Conservation (phyloP, 306 rosid species). For the Pueraria montana region DNA sequence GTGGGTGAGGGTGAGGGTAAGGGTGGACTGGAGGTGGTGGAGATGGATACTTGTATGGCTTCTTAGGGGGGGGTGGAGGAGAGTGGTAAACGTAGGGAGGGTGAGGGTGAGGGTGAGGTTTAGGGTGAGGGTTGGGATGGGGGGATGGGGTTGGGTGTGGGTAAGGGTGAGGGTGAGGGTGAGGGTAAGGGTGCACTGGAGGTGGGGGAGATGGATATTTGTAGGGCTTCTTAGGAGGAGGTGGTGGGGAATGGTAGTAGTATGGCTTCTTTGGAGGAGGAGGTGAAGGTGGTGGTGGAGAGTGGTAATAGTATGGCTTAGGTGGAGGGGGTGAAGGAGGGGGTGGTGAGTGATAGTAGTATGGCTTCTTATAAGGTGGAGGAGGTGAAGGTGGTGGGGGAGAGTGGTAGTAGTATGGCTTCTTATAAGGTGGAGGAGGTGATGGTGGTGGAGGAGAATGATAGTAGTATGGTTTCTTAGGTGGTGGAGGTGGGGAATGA, state of each 20-base stretch:
- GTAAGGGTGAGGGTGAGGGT: slow-evolving; percentile 11
- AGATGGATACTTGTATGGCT: too few relatives aligned
- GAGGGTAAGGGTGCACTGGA: slow-evolving; percentile 31
- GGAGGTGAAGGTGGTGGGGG: too few relatives aligned
- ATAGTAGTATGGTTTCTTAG: slow-evolving; percentile 26
- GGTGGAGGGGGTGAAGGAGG: too few relatives aligned
- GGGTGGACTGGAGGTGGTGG: background rate
- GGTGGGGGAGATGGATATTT: slow-evolving; percentile 50
- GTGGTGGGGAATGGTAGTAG: slow-evolving; percentile 12
- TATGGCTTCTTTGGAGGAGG: slow-evolving; percentile 15
- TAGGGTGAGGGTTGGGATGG: slow-evolving; percentile 12
- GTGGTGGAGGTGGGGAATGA: background rate
- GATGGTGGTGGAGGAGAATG: slow-evolving; percentile 28
- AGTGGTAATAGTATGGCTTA: background rate
- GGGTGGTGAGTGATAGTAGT: too few relatives aligned
- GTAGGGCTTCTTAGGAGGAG: background rate
- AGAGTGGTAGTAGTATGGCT: slow-evolving; percentile 23
- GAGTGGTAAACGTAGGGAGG: slow-evolving; percentile 31
- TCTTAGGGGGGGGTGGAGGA: slow-evolving; percentile 56
- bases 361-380: too few relatives aligned
- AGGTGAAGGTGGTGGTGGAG: slow-evolving; percentile 27
- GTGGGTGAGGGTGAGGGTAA: background rate
- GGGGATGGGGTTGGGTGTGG: background rate
- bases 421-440: slow-evolving; percentile 34
- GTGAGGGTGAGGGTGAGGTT: background rate